Base-by-base conservation (phyloP, 805 yeast species). In the Kluyveromyces nonfermentans region DNA sequence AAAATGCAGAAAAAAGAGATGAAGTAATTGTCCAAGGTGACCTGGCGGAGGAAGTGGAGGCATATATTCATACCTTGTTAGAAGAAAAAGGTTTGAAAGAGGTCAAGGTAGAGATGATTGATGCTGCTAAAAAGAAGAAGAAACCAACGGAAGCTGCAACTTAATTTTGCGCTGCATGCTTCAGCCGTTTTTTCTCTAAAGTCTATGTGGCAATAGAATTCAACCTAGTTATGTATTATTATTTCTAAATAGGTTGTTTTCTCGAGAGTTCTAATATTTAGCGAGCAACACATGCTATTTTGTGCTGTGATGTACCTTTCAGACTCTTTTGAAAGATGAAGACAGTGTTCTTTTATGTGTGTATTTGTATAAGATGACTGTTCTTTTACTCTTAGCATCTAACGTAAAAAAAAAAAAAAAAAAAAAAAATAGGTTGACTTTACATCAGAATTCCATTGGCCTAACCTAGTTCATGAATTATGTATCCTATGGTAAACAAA, bases 21-120 rank as follows among this genome's bases (percentile, higher is more conserved):
- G 97, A 89, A 59, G 78, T 89, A 45, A 76, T 86, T 46, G 82
- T 89, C 47, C 97, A 89, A 68, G 97, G 97, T 56, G 97, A 90
- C 64, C 93, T 89, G 36, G 83, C 88, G 45, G 96, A 88, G 51
- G 95, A 83, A 56, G 93, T 88, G 22, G 94, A 85, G 59, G 83
- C 69, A 5, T 84, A 83, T 54, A 76, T 89, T 49, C 76, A 72
- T 40, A 75, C 74, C 37, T 66, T 87, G 52, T 70, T 89, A 53
- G 78, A 80, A 52, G 93, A 86, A 54, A 83, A 86, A 65, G 96
- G 95, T 0, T 67, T 90, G 51, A 72, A 77, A 40, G 86, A 83
- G 48, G 84, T 89, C 49, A 87, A 87, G 65, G 90, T 89, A n/a
- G 96, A 88, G 64, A 84, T 80, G 54, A 74, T 84, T 16, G 93